These are phyloP conservation scores for Sphaerulina musiva DNA, from an alignment of 2,329 filamentous ascomycete species.

Conservation along the genomic window DNA sequence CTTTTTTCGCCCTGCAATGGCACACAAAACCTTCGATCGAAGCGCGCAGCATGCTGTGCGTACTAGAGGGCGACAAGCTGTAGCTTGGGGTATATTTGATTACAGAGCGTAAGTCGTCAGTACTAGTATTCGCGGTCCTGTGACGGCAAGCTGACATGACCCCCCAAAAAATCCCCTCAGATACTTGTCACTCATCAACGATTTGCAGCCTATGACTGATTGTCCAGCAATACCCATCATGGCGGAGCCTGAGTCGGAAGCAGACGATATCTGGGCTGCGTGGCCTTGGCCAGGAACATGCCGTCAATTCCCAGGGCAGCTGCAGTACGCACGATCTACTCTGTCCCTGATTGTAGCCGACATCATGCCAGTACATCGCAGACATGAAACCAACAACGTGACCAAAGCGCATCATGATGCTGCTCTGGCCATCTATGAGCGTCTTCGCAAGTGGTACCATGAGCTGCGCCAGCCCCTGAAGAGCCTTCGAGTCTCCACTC, in stretches of 20 bases:
- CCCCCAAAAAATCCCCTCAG: not conserved
- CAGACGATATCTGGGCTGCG: not conserved
- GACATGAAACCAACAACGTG: not conserved
- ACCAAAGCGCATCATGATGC: not conserved
- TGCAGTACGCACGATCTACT: not conserved
- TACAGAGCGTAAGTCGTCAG: not conserved
- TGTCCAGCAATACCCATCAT: not conserved
- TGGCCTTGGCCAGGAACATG: not conserved
- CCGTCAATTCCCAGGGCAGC: not conserved
- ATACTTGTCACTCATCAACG: conserved; percentile 1
- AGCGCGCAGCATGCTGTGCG: not conserved
- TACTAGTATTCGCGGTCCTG: not conserved
- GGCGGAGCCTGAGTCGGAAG: not conserved
- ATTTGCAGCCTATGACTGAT: not conserved
- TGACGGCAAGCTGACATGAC: not conserved
- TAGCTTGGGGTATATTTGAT: not conserved
- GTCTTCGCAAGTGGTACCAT: not conserved
- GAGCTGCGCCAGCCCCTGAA: not conserved
- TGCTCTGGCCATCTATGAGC: not conserved
- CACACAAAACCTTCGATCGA: not conserved
- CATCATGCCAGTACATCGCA: conserved; percentile 1
- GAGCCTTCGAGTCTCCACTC: not conserved
- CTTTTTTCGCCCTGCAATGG: not conserved
- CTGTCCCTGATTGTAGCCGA: not conserved
- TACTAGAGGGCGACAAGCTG: not conserved